Conservation (phyloP, 345 rosid species). For the Durio zibethinus region DNA sequence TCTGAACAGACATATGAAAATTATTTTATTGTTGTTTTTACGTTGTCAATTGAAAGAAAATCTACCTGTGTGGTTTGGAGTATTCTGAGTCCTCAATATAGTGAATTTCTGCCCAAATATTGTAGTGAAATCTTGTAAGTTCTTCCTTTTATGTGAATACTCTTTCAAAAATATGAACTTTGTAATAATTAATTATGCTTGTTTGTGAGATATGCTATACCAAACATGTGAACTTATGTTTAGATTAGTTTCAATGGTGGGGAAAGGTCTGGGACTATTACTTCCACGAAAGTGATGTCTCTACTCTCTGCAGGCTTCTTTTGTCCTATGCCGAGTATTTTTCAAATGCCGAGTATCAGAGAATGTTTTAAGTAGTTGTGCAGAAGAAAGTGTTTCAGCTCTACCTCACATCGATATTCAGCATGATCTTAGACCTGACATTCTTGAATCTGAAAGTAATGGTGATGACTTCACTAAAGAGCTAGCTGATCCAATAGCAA, state of each 20-base stretch:
- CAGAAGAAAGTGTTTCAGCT: constrained; percentile 43
- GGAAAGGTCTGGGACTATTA: not conserved
- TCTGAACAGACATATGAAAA: not conserved
- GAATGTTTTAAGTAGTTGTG: constrained; percentile 34
- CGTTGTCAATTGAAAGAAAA: not conserved
- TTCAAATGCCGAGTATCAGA: constrained; percentile 34
- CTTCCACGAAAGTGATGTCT: constrained; percentile 1
- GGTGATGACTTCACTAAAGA: constrained; percentile 10
- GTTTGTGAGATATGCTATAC: not conserved
- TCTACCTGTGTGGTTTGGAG: not conserved
- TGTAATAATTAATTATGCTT: not conserved
- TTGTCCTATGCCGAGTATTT: constrained; percentile 49
- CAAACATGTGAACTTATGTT: not conserved
- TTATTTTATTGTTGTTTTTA: not conserved
- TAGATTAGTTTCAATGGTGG: not conserved
- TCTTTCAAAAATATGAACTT: not conserved
- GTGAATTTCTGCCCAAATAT: not conserved
- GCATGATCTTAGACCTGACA: constrained; percentile 29
- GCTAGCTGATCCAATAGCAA: constrained; percentile 13
- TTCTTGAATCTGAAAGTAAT: constrained; percentile 18
- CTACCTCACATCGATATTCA: constrained; percentile 33
- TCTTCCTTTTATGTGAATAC: not conserved
- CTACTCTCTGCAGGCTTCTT: constrained; percentile 39
- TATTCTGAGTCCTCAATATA: not conserved
- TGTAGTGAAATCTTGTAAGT: not conserved